Evolutionary conservation across 768 basidiomycete genomes (phyloP).

Genomic region (Albatrellus ellisii): DNA sequence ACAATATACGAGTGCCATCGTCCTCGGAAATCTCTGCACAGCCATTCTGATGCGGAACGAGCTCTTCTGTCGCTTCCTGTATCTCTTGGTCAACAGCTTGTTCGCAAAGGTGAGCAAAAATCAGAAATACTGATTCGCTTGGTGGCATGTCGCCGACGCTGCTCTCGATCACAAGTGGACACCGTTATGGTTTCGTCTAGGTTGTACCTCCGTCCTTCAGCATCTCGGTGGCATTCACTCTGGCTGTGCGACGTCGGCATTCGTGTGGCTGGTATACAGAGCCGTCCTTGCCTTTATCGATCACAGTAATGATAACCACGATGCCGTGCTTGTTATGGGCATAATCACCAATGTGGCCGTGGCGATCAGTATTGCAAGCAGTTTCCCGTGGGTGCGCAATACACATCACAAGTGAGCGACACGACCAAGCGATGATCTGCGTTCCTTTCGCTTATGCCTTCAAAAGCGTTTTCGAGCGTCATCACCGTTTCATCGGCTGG

Average conservation of each 20-base stretch:
- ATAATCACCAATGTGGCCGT: constrained; percentile 44
- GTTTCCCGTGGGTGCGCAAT: constrained; percentile 72
- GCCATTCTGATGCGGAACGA: constrained; percentile 32
- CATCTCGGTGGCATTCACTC: constrained; percentile 75
- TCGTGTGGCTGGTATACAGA: constrained; percentile 56
- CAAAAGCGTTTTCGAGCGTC: constrained; percentile 70
- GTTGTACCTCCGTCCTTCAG: constrained; percentile 24
- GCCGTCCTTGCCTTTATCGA: constrained; percentile 41
- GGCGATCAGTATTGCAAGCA: constrained; percentile 45
- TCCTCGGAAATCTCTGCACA: constrained; percentile 27
- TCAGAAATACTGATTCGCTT: no score
- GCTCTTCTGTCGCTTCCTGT: constrained; percentile 26
- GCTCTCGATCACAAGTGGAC: constrained; percentile 22
- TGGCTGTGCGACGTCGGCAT: constrained; percentile 59
- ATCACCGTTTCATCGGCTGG: constrained; percentile 75
- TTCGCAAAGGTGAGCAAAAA: constrained; percentile 26
- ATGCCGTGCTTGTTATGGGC: constrained; percentile 47
- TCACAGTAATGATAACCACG: constrained; percentile 34
- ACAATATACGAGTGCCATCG: constrained; percentile 24
- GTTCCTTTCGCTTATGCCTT: no score
- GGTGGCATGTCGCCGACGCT: no score
- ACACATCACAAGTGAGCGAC: constrained; percentile 60
- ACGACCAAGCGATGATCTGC: neutral
- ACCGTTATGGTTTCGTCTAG: constrained; percentile 26
- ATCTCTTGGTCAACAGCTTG: constrained; percentile 21